A percentile compares a stretch with the other conserved stretches of the same genome.
Evolutionary conservation across 2,329 filamentous ascomycete genomes (phyloP).

Genomic region (Thielaviopsis ethacetica): DNA sequence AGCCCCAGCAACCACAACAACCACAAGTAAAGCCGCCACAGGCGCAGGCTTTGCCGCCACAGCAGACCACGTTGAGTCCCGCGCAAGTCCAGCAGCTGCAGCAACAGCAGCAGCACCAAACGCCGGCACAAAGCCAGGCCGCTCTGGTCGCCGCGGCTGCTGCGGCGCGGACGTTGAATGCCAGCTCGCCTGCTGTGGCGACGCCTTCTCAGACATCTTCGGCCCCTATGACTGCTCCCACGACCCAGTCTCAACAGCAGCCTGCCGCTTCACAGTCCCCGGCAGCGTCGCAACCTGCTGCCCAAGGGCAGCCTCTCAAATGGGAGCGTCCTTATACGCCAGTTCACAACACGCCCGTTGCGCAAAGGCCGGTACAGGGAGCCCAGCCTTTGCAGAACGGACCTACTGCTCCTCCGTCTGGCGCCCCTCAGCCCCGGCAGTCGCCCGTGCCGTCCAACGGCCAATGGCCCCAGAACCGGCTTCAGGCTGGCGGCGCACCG

Average conservation of each 20-base stretch:
- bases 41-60: neutral
- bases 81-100: neutral
- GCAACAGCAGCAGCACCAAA: conserved; percentile 11
- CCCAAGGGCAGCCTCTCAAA: conserved; percentile 1
- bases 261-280: neutral
- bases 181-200: conserved; percentile 9
- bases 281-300: neutral
- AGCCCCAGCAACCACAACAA: neutral
- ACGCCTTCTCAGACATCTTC: neutral
- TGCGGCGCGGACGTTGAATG: conserved; percentile 20
- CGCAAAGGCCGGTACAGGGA: neutral
- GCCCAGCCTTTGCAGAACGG: neutral
- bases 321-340: conserved; percentile 5
- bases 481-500: neutral
- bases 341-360: conserved; percentile 5
- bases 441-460: neutral
- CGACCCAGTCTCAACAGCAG: conserved; percentile 13
- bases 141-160: neutral
- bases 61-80: neutral
- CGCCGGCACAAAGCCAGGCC: neutral
- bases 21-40: neutral
- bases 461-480: conserved; percentile 2
- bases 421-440: neutral
- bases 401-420: neutral
- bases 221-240: neutral